Percentiles rank a stretch among this genome's conserved stretches.
Evolutionary conservation across 768 basidiomycete species (phyloP).

Genomic region (Pleurotus cornucopiae): DNA sequence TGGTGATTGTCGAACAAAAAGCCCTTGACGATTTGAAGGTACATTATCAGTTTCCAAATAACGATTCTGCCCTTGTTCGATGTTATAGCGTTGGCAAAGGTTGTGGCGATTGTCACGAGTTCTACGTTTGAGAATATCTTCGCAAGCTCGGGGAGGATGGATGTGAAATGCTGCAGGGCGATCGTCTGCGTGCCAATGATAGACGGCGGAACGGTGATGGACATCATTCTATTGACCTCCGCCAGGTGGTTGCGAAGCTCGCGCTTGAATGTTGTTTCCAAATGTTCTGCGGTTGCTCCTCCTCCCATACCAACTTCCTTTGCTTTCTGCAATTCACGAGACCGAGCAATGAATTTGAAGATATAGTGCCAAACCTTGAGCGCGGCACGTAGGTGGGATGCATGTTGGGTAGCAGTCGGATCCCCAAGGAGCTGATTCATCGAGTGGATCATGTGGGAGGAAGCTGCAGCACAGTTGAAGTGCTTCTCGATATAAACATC

Average conservation of each 20-base stretch:
- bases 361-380: slow-evolving; percentile 97
- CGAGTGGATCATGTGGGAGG: slow-evolving; percentile 80
- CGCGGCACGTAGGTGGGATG: slow-evolving; percentile 78
- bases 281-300: slow-evolving; percentile 79
- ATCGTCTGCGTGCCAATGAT: slow-evolving; percentile 96
- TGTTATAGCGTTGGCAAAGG: slow-evolving; percentile 81
- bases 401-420: slow-evolving; percentile 68
- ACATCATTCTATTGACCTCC: slow-evolving; percentile 89
- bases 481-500: slow-evolving; percentile 92
- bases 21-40: slow-evolving; percentile 85
- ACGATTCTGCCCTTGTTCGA: slow-evolving; percentile 81
- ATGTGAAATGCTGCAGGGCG: slow-evolving; percentile 89
- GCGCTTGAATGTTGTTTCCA: slow-evolving; percentile 80
- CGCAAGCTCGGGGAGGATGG: slow-evolving; percentile 82
- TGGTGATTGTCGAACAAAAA: slow-evolving; percentile 83
- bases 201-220: slow-evolving; percentile 67
- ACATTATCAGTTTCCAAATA: slow-evolving; percentile 92
- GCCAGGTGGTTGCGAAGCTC: slow-evolving; percentile 74
- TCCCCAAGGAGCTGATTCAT: slow-evolving; percentile 80
- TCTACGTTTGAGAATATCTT: slow-evolving; percentile 80
- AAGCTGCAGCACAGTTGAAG: slow-evolving; percentile 76
- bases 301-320: slow-evolving; percentile 77
- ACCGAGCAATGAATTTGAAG: slow-evolving; percentile 91
- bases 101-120: slow-evolving; percentile 80
- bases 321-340: slow-evolving; percentile 81